Evolutionary conservation across 345 rosid genomes (phyloP).

Genomic region (Arabis hirsuta): DNA sequence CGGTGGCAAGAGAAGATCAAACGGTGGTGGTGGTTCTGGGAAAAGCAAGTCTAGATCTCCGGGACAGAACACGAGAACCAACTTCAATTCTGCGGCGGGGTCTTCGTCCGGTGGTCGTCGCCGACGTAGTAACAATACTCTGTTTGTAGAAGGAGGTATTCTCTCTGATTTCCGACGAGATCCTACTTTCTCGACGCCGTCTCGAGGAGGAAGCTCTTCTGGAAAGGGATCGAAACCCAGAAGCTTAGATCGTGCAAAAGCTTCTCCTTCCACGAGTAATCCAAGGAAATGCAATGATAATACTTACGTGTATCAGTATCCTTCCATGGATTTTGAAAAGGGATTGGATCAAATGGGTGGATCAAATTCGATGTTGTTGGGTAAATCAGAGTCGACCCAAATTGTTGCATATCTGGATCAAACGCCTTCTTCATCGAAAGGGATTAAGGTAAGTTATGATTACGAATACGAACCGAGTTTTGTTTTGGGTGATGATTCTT

Average conservation of each 20-base stretch:
- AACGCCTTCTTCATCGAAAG: constrained; percentile 49
- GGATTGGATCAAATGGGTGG: constrained; percentile 42
- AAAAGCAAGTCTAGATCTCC: constrained; percentile 37
- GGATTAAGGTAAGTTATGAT: constrained; percentile 43
- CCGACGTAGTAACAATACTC: constrained; percentile 41
- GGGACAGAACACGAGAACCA: constrained; percentile 40
- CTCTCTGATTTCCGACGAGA: constrained; percentile 65
- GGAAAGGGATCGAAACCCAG: constrained; percentile 44
- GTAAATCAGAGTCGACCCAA: constrained; percentile 51
- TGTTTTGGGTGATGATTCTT: constrained; percentile 61
- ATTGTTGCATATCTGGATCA: constrained; percentile 71
- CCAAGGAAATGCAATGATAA: constrained; percentile 45
- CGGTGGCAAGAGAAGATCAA: constrained; percentile 55
- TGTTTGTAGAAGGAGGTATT: constrained; percentile 79
- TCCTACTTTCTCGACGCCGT: constrained; percentile 42
- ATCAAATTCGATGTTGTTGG: constrained; percentile 50
- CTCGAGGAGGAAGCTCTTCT: constrained; percentile 50
- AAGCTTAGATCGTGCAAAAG: constrained; percentile 48
- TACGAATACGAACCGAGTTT: constrained; percentile 68
- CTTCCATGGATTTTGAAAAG: constrained; percentile 51
- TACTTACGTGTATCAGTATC: constrained; percentile 54
- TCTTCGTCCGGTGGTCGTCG: constrained; percentile 42
- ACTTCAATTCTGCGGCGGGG: constrained; percentile 40
- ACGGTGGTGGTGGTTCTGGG: constrained; percentile 41
- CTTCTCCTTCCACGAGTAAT: constrained; percentile 52